These are phyloP conservation scores for Crassisporium funariophilum DNA, from an alignment of 768 basidiomycete genomes.

Conservation along the genomic window DNA sequence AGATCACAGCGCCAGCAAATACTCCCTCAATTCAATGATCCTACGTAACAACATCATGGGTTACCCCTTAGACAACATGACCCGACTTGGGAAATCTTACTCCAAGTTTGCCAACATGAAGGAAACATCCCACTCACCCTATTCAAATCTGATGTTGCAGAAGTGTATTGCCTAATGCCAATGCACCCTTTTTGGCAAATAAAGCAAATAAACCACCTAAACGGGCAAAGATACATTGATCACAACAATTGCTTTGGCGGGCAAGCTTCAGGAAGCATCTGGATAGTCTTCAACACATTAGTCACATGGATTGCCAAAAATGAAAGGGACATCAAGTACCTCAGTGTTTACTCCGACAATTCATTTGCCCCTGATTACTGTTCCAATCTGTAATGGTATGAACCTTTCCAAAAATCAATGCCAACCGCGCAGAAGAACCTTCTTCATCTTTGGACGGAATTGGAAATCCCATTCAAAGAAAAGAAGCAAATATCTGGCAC, in stretches of 20 bases:
- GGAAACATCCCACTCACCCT: conserved; percentile 7
- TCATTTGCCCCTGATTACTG: conserved; percentile 25
- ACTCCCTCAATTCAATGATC: conserved; percentile 30
- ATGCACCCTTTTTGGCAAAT: conserved; percentile 44
- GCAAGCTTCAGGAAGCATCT: conserved; percentile 21
- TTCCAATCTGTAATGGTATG: conserved; percentile 22
- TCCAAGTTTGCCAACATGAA: not conserved
- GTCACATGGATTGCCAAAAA: conserved; percentile 39
- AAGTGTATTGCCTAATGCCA: conserved; percentile 38
- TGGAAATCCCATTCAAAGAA: conserved; percentile 38
- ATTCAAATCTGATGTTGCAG: conserved; percentile 39
- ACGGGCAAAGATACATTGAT: conserved; percentile 24
- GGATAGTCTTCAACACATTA: conserved; percentile 30
- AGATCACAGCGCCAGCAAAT: conserved; percentile 34
- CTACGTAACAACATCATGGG: not conserved
- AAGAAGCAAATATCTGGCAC: conserved; percentile 38
- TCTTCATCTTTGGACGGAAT: conserved; percentile 38
- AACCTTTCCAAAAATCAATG: conserved; percentile 21
- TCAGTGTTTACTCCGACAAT: conserved; percentile 37
- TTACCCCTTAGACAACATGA: conserved; percentile 21
- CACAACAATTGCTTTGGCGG: conserved; percentile 27
- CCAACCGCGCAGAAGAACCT: conserved; percentile 32
- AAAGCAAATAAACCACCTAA: conserved; percentile 34
- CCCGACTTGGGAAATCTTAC: conserved; percentile 11
- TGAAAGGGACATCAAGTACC: conserved; percentile 15